These are phyloP conservation scores for Thraustochytrium sp. DNA, from an alignment of 352 stramenopile species.

Conservation along the genomic window DNA sequence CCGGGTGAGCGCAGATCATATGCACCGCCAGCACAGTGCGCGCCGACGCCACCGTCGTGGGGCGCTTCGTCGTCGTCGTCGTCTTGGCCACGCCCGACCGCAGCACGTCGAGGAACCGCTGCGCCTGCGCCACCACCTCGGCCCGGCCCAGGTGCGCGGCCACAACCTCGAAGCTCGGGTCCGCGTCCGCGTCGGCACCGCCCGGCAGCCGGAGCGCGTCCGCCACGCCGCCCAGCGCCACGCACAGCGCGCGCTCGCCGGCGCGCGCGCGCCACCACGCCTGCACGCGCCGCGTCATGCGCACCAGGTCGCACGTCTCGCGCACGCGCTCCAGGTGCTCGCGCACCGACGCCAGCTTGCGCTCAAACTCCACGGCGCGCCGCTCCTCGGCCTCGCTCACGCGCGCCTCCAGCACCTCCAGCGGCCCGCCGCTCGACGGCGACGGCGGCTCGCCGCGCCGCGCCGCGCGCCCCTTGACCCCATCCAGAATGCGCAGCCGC, in stretches of 20 bases:
- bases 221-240: background rate
- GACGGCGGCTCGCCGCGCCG: background rate
- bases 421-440: background rate
- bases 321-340: slow-evolving; percentile 2
- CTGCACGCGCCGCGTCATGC: slow-evolving; percentile 31
- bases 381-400: slow-evolving; percentile 21
- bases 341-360: background rate
- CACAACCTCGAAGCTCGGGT: background rate
- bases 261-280: background rate
- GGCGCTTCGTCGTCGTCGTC: background rate
- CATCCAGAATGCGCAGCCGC: background rate
- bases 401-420: background rate
- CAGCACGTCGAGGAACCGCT: background rate
- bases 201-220: background rate
- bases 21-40: slow-evolving; percentile 2
- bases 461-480: background rate
- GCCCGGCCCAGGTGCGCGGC: background rate
- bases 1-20: slow-evolving; percentile 18
- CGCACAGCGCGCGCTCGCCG: background rate
- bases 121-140: background rate
- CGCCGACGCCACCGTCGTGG: background rate
- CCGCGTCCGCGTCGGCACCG: background rate
- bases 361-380: background rate
- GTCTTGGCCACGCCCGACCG: background rate
- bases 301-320: slow-evolving; percentile 5